These are phyloP conservation scores for Beauveria asiatica DNA, from an alignment of 2,329 filamentous ascomycete genomes.

Conservation along the genomic window DNA sequence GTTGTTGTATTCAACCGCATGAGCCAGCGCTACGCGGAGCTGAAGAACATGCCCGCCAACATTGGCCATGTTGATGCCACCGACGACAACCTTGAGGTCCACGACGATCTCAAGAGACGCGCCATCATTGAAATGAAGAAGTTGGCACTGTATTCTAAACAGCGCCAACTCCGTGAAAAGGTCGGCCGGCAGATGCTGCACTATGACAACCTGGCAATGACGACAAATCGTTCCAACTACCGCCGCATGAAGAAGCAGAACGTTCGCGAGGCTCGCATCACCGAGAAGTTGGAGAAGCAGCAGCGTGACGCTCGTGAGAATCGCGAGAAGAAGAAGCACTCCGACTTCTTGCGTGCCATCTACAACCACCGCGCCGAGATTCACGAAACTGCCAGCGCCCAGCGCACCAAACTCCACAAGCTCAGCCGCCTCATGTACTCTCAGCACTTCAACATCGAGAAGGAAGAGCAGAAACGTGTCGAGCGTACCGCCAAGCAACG, in stretches of 20 bases:
- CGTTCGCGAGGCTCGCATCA: slow-evolving; percentile 88
- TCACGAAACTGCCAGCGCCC: slow-evolving; percentile 53
- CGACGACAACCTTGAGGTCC: slow-evolving; percentile 56
- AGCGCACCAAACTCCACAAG: slow-evolving; percentile 71
- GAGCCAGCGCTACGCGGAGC: slow-evolving; percentile 71
- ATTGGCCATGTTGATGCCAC: slow-evolving; percentile 79
- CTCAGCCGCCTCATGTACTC: slow-evolving; percentile 80
- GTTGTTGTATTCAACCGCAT: slow-evolving; percentile 85
- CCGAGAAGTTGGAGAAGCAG: slow-evolving; percentile 98
- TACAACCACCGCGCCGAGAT: slow-evolving; percentile 75
- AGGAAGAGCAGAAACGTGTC: slow-evolving; percentile 97
- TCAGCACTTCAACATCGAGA: slow-evolving; percentile 94
- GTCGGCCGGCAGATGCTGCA: slow-evolving; percentile 89
- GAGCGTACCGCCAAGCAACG: slow-evolving; percentile 97
- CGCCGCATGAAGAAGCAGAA: slow-evolving; percentile 96
- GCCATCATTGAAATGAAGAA: slow-evolving; percentile 94
- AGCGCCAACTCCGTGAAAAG: slow-evolving; percentile 75
- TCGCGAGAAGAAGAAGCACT: slow-evolving; percentile 95
- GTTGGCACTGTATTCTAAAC: slow-evolving; percentile 78
- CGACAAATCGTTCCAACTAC: slow-evolving; percentile 83
- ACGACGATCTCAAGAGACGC: slow-evolving; percentile 78
- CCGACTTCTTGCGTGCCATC: slow-evolving; percentile 83
- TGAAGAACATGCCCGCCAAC: slow-evolving; percentile 78
- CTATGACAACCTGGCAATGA: slow-evolving; percentile 95
- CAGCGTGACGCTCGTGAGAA: slow-evolving; percentile 93